These are phyloP conservation scores for Camellia granthamiana DNA, from an alignment of 148 eudicot genomes.

Conservation along the genomic window DNA sequence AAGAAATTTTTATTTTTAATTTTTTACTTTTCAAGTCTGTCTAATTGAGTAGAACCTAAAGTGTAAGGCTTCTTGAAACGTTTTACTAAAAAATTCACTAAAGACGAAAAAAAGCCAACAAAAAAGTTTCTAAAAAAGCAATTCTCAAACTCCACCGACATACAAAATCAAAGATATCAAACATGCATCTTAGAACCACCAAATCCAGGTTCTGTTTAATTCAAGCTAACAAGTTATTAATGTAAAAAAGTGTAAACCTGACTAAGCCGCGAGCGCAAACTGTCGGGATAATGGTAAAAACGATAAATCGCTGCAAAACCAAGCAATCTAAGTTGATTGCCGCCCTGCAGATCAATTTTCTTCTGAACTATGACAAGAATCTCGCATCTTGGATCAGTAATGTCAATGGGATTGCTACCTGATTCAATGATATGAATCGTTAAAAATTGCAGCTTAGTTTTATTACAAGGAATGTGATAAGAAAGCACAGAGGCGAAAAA, in stretches of 20 bases:
- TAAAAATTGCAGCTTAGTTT: neutral
- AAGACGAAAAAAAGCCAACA: too few relatives aligned
- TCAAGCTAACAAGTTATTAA: neutral
- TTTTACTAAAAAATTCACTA: too few relatives aligned
- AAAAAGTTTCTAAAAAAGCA: too few relatives aligned
- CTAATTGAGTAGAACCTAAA: too few relatives aligned
- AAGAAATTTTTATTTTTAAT: too few relatives aligned
- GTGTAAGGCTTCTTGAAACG: too few relatives aligned
- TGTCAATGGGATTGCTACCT: slow-evolving; percentile 95
- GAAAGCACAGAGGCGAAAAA: neutral
- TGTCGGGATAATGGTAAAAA: slow-evolving; percentile 66
- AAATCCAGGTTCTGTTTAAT: neutral
- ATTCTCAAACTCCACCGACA: neutral
- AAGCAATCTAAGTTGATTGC: slow-evolving; percentile 40
- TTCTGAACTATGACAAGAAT: slow-evolving; percentile 56
- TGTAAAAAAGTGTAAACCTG: slow-evolving; percentile 47
- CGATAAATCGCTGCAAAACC: slow-evolving; percentile 87
- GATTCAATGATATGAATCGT: slow-evolving; percentile 21
- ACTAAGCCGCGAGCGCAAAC: slow-evolving; percentile 64
- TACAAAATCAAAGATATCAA: neutral
- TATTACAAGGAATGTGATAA: neutral
- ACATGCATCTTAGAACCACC: neutral
- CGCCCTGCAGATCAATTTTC: slow-evolving; percentile 36
- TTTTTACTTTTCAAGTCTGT: too few relatives aligned
- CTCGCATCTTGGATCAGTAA: slow-evolving; percentile 88